phyloP scores from a whole-genome alignment of 192 early-diverging fungal genomes.

The Diversispora eburnea region DNA sequence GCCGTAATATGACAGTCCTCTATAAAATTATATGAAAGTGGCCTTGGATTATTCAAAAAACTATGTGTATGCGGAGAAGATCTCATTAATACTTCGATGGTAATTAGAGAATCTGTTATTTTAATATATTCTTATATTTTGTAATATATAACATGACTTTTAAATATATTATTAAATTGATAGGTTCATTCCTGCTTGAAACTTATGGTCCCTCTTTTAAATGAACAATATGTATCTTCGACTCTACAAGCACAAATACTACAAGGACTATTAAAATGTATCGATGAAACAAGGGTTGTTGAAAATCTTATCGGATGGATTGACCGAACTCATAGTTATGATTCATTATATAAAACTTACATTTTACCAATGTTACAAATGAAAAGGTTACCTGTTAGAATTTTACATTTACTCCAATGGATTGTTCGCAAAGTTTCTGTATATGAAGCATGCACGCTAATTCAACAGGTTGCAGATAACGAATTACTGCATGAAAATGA shows the following conservation, averaged over 20 bases:
- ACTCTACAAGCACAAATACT: slow-evolving; percentile 23
- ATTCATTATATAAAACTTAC: slow-evolving; percentile 9
- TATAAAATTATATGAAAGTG: slow-evolving; percentile 29
- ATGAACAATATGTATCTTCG: slow-evolving; percentile 9
- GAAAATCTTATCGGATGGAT: slow-evolving; percentile 25
- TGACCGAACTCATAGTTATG: not conserved
- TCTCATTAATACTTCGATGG: slow-evolving; percentile 20
- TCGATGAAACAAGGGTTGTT: slow-evolving; percentile 28
- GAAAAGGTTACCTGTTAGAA: slow-evolving; percentile 5
- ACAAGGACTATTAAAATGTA: slow-evolving; percentile 22
- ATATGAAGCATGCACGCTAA: slow-evolving; percentile 25
- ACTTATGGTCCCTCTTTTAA: slow-evolving; percentile 15
- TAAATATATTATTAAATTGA: not conserved
- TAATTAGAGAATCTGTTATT: not conserved
- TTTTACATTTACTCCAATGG: slow-evolving; percentile 17
- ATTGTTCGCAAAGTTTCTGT: slow-evolving; percentile 25
- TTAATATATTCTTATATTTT: not conserved
- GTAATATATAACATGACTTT: not conserved
- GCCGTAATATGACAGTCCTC: slow-evolving; percentile 25
- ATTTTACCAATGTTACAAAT: slow-evolving; percentile 25
- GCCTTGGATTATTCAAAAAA: slow-evolving; percentile 18
- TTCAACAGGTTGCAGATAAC: slow-evolving; percentile 24
- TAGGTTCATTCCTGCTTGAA: slow-evolving; percentile 9
- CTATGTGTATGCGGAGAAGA: slow-evolving; percentile 30
- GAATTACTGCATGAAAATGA: not conserved